Evolutionary conservation across 164 flowering plant species (phyloP), one percentile per base, ranked within the genome.

Genomic region (Umbilicus rupestris): DNA sequence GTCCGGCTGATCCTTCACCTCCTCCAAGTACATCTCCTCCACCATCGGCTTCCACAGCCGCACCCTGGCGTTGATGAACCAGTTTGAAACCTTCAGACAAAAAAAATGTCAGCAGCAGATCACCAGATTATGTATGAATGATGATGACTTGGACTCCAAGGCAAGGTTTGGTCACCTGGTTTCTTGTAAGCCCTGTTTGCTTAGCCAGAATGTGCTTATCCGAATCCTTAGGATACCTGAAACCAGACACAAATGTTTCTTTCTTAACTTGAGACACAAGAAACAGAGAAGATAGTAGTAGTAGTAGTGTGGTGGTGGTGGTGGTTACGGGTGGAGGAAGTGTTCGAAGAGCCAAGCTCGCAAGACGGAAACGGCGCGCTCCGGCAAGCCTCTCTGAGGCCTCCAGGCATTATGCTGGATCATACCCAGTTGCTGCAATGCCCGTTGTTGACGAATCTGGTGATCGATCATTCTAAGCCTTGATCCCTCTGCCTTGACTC

Each of bases 321-420:
- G 39, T 3, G 10, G 74, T 67, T 77, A 80, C 83, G 83, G 83
- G 70, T 80, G 81, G n/a, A 80, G 83, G 72, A 92, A 92, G 73
- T 92, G 95, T 62, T 92, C 98, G 46, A 92, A 92, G 66, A 92
- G 93, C 98, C 98, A 92, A 65, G 83, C 78, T 35, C 83, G 83
- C 42, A 80, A 81, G 41, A 80, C 74, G 7, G 83, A 76, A 29
- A 80, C 83, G 39, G 83, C 66, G 28, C 81, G 49, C 63, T 80
- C 81, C 16, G 83, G 83, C 70, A 80, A 66, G 0, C 81, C 81
- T 72, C 83, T 39, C 66, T 80, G 83, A 28, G 83, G 81, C 70
- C 83, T 78, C 83, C 83, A 80, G 22, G 81, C 76, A 67, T 80
- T 76, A 66, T 76, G 76, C 31, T 74, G 81, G 39, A 77, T 63